Evolutionary conservation across 208 protist species (phyloP).

Genomic region (Crithidia fasciculata): DNA sequence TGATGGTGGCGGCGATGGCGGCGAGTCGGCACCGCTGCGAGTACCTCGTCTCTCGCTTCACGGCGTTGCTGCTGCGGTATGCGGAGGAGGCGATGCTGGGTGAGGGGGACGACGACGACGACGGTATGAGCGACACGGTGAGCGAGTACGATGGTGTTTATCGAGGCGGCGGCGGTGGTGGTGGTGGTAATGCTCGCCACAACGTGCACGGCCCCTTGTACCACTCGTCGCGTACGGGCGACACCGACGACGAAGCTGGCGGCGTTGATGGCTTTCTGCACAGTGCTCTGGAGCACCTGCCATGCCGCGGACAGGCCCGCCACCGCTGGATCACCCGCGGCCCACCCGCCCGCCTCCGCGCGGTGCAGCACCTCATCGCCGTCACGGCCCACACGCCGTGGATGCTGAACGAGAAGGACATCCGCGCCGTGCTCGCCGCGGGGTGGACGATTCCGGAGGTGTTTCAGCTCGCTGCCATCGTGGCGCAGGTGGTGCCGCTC

Average conservation of each 20-base stretch:
- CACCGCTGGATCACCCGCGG: constrained; percentile 66
- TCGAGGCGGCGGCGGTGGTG: constrained; percentile 4
- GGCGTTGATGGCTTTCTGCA: not conserved
- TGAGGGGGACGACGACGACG: constrained; percentile 25
- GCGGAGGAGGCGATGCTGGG: constrained; percentile 31
- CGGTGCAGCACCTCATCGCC: constrained; percentile 72
- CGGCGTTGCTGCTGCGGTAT: constrained; percentile 68
- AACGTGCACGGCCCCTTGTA: not conserved
- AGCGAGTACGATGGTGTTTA: constrained; percentile 12
- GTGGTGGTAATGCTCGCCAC: not conserved
- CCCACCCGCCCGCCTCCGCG: constrained; percentile 59
- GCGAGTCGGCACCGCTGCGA: constrained; percentile 83
- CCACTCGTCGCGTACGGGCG: not conserved
- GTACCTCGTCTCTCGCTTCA: constrained; percentile 78
- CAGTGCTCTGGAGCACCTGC: not conserved
- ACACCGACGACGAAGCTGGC: not conserved
- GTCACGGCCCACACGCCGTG: constrained; percentile 83
- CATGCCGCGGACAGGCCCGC: constrained; percentile 14
- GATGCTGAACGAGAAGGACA: constrained; percentile 51
- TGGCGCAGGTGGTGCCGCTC: constrained; percentile 75
- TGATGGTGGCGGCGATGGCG: constrained; percentile 86
- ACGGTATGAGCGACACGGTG: not conserved
- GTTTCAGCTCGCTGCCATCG: constrained; percentile 72
- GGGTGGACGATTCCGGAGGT: constrained; percentile 85
- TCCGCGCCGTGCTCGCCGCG: constrained; percentile 45